These are phyloP conservation scores for Monilinia vaccinii-corymbosi DNA, from an alignment of 2,329 filamentous ascomycete genomes.

Conservation along the genomic window DNA sequence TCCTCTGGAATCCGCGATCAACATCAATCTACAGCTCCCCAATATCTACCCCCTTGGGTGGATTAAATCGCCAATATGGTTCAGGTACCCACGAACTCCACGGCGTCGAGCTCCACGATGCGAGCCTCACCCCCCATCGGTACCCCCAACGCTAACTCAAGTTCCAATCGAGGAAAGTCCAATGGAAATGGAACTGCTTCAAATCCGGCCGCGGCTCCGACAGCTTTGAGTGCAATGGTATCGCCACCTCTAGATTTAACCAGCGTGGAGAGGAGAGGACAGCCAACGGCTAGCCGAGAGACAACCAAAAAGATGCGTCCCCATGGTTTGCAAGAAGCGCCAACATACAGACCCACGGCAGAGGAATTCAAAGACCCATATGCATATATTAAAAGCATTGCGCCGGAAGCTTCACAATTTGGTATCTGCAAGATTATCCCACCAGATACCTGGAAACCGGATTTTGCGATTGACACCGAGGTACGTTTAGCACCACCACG, in stretches of 20 bases:
- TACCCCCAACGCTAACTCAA: slow-evolving; percentile 17
- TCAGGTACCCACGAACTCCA: slow-evolving; percentile 25
- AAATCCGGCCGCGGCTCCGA: slow-evolving; percentile 27
- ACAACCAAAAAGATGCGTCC: slow-evolving; percentile 68
- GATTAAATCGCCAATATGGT: slow-evolving; percentile 23
- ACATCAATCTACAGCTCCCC: not conserved
- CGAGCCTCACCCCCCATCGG: slow-evolving; percentile 26
- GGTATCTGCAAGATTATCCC: slow-evolving; percentile 95
- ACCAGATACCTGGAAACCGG: slow-evolving; percentile 85
- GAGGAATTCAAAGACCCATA: slow-evolving; percentile 94
- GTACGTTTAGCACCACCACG: slow-evolving; percentile 39
- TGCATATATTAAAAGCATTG: slow-evolving; percentile 87
- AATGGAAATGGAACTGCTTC: slow-evolving; percentile 24
- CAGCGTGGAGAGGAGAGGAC: slow-evolving; percentile 85
- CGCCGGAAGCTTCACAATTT: slow-evolving; percentile 74
- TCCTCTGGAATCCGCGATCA: not conserved
- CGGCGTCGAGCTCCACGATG: slow-evolving; percentile 20
- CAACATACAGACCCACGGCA: slow-evolving; percentile 79
- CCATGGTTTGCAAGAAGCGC: slow-evolving; percentile 80
- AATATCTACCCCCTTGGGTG: not conserved
- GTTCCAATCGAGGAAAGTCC: slow-evolving; percentile 24
- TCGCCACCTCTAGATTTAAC: slow-evolving; percentile 63
- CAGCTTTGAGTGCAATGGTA: slow-evolving; percentile 29
- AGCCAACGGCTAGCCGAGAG: slow-evolving; percentile 68
- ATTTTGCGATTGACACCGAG: slow-evolving; percentile 95